Conservation (phyloP, 2,329 filamentous ascomycete genomes). For the Stromatinia cepivora region DNA sequence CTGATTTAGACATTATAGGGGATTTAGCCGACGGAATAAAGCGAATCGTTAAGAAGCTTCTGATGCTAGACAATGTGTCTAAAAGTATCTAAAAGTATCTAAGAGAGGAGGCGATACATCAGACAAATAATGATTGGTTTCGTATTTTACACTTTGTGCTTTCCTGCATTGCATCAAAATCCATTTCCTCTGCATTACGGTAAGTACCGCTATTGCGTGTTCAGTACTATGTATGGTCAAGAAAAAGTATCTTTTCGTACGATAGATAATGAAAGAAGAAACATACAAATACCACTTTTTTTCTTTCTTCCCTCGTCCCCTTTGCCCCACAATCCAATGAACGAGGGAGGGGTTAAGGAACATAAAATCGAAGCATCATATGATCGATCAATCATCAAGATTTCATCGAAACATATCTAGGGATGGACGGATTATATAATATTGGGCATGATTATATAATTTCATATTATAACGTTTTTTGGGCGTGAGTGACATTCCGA, state of each 20-base stretch:
- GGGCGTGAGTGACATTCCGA: neutral
- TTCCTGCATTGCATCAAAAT: slow-evolving; percentile 8
- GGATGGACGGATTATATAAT: too few species aligned
- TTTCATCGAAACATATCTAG: slow-evolving; percentile 7
- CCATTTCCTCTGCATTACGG: slow-evolving; percentile 1
- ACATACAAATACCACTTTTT: neutral
- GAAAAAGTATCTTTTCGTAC: neutral
- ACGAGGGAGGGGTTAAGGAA: neutral
- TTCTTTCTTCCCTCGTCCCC: neutral
- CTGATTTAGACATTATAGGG: neutral
- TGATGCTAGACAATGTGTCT: neutral
- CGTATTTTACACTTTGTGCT: neutral
- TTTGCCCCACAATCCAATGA: neutral
- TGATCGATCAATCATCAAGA: slow-evolving; percentile 13
- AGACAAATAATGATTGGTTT: slow-evolving; percentile 2
- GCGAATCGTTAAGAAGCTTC: neutral
- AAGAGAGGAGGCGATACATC: neutral
- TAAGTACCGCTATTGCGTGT: neutral
- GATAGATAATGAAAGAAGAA: neutral
- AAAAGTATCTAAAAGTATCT: neutral
- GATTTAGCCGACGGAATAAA: slow-evolving; percentile 11
- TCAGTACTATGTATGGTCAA: neutral
- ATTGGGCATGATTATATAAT: too few species aligned
- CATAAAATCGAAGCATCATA: neutral
- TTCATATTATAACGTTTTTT: too few species aligned